phyloP scores from a whole-genome alignment of 306 rosid species.

The Pyrus bretschneideri region DNA sequence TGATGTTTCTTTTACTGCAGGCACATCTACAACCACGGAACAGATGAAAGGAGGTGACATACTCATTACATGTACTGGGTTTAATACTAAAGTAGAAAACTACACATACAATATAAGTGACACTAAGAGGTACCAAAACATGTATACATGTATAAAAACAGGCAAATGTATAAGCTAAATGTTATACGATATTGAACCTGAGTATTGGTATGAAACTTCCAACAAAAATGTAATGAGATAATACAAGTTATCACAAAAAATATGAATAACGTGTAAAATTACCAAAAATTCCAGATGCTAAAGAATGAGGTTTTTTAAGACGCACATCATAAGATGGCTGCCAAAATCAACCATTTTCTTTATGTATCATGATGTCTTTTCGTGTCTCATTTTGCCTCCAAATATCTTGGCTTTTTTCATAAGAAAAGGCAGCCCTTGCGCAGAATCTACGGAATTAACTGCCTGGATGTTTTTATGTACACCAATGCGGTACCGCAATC shows the following conservation, averaged over 20 bases:
- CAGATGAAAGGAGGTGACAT: no score
- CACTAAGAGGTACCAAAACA: background rate
- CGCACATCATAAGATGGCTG: conserved; percentile 55
- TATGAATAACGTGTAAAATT: conserved; percentile 12
- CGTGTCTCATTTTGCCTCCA: no score
- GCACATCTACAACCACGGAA: background rate
- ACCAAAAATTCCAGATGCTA: conserved; percentile 27
- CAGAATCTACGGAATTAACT: no score
- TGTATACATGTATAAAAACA: background rate
- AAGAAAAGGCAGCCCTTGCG: no score
- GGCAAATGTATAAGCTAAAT: background rate
- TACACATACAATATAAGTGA: background rate
- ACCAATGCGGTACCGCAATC: no score
- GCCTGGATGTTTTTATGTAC: background rate
- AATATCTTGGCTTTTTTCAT: no score
- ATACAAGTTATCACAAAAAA: background rate
- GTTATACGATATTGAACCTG: background rate
- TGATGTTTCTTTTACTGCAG: background rate
- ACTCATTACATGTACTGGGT: background rate
- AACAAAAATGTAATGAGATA: background rate
- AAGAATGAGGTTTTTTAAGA: conserved; percentile 10
- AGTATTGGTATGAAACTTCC: background rate
- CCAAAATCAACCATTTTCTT: conserved; percentile 9
- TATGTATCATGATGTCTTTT: conserved; percentile 15
- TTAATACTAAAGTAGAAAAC: background rate